Evolutionary conservation across 2,329 filamentous ascomycete species (phyloP).

Genomic region (Coniochaeta ligniaria): DNA sequence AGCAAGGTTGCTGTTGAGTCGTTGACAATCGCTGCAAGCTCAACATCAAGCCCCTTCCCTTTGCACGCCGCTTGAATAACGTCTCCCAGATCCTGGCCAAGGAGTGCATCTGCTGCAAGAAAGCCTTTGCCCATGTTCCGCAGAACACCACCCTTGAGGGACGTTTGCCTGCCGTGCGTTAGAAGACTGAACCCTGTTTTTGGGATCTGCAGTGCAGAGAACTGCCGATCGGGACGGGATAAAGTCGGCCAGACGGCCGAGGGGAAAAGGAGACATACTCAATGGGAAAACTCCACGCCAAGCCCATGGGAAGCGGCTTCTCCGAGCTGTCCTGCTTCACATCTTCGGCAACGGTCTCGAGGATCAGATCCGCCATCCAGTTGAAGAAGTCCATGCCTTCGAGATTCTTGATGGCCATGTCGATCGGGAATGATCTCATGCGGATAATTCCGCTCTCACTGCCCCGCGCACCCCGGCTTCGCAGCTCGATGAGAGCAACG

Average conservation of each 20-base stretch:
- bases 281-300: constrained; percentile 65
- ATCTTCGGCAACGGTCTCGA: constrained; percentile 44
- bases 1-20: constrained; percentile 61
- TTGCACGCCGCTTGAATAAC: constrained; percentile 49
- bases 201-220: background rate
- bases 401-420: constrained; percentile 45
- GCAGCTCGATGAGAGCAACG: constrained; percentile 55
- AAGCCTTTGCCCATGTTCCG: constrained; percentile 62
- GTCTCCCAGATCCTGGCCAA: constrained; percentile 53
- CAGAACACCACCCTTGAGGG: constrained; percentile 50
- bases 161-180: constrained; percentile 49
- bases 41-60: constrained; percentile 42
- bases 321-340: constrained; percentile 27
- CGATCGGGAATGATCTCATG: constrained; percentile 50
- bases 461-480: constrained; percentile 30
- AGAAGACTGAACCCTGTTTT: background rate
- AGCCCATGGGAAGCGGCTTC: constrained; percentile 47
- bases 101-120: constrained; percentile 46
- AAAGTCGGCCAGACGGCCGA: background rate
- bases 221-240: constrained; percentile 1
- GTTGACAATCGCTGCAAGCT: constrained; percentile 56
- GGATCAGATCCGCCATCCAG: constrained; percentile 59
- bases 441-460: constrained; percentile 44
- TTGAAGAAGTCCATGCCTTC: constrained; percentile 56
- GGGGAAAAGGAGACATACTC: constrained; percentile 40